Conservation (phyloP, 805 yeast genomes). For the Maudiozyma serrabonitensis region DNA sequence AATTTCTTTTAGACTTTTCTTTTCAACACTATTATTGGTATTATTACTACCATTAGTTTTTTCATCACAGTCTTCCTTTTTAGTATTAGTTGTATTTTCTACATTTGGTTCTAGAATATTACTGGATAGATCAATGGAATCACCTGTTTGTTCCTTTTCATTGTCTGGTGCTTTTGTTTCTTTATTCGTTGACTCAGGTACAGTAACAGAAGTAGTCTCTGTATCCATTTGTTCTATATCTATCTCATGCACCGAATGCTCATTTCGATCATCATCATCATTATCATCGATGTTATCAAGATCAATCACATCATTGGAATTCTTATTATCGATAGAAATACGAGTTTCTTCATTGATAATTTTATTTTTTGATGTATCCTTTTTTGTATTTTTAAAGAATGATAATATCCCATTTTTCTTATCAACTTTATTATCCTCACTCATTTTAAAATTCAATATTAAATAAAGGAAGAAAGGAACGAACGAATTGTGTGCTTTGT, state of each 20-base stretch:
- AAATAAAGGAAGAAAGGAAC: too few relatives aligned
- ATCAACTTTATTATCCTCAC: not conserved
- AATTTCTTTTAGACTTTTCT: slow-evolving; percentile 22
- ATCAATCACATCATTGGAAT: not conserved
- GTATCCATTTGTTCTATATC: too few relatives aligned
- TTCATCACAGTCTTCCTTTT: not conserved
- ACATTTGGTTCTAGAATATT: not conserved
- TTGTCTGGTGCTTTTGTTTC: not conserved
- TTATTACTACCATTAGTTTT: too few relatives aligned
- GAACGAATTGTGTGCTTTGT: too few relatives aligned
- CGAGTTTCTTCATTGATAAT: not conserved
- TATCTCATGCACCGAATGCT: too few relatives aligned
- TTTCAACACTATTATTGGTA: slow-evolving; percentile 8
- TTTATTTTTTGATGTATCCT: too few relatives aligned
- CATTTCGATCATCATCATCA: not conserved
- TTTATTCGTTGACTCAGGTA: not conserved
- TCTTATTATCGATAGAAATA: not conserved
- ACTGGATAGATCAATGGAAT: not conserved
- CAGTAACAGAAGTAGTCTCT: not conserved
- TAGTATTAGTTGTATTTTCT: not conserved
- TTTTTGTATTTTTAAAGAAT: not conserved
- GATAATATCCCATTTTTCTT: not conserved
- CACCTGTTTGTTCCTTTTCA: not conserved
- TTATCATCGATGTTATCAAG: not conserved
- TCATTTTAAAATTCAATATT: not conserved